A percentile compares a stretch with the other conserved stretches of the same genome.
Conservation (phyloP, 1,139 yeast genomes). For the Casaregolazyma suthepensis region DNA sequence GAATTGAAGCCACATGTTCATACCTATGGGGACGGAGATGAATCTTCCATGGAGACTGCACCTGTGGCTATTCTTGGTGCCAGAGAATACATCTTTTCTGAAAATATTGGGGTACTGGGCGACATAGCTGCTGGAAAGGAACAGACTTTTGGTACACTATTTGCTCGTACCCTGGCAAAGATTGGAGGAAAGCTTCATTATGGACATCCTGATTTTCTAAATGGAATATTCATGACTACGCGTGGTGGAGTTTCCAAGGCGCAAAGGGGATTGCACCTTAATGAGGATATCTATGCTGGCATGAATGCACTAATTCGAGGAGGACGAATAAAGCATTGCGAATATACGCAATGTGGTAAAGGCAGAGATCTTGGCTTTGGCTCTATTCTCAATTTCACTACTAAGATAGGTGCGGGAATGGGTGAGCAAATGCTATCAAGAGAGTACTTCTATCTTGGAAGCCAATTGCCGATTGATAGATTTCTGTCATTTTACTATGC, state of each 20-base stretch:
- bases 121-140: slow-evolving; percentile 94
- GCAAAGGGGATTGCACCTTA: slow-evolving; percentile 76
- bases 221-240: slow-evolving; percentile 81
- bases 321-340: slow-evolving; percentile 82
- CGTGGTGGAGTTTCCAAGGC: slow-evolving; percentile 90
- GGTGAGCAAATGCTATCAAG: slow-evolving; percentile 84
- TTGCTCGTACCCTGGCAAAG: slow-evolving; percentile 78
- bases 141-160: slow-evolving; percentile 85
- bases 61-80: slow-evolving; percentile 88
- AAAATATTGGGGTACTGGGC: slow-evolving; percentile 77
- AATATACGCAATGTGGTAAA: slow-evolving; percentile 85
- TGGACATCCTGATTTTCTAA: slow-evolving; percentile 87
- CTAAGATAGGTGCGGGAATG: slow-evolving; percentile 93
- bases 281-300: slow-evolving; percentile 90
- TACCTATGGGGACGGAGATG: slow-evolving; percentile 18
- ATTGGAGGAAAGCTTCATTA: slow-evolving; percentile 86
- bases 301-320: slow-evolving; percentile 78
- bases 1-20: slow-evolving; percentile 38
- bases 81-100: slow-evolving; percentile 82
- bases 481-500: slow-evolving; percentile 84
- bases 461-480: slow-evolving; percentile 70
- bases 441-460: slow-evolving; percentile 78
- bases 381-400: slow-evolving; percentile 75
- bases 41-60: slow-evolving; percentile 9
- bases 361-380: slow-evolving; percentile 87